Evolutionary conservation across 768 basidiomycete genomes (phyloP).

Genomic region (Pholiota conissans): DNA sequence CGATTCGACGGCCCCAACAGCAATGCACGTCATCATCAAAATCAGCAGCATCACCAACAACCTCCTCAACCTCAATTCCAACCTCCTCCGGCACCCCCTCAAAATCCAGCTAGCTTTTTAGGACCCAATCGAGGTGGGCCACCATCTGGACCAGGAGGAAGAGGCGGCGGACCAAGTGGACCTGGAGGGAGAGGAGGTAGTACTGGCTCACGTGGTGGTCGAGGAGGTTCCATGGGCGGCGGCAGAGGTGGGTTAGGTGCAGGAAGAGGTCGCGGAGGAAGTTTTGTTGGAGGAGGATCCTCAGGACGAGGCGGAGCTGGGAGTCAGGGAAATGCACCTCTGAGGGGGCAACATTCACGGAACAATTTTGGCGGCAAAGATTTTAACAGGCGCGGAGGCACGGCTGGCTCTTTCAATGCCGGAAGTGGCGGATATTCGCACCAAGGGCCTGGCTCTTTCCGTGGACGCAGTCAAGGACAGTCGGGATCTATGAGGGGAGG

Average conservation of each 20-base stretch:
- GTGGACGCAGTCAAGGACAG: slow-evolving; percentile 66
- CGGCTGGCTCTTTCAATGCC: slow-evolving; percentile 60
- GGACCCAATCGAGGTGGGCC: slow-evolving; percentile 38
- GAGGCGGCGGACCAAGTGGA: slow-evolving; percentile 32
- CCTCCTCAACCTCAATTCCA: slow-evolving; percentile 70
- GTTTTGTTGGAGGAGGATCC: slow-evolving; percentile 36
- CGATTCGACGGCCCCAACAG: slow-evolving; percentile 80
- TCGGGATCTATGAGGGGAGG: slow-evolving; percentile 36
- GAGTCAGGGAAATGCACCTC: slow-evolving; percentile 43
- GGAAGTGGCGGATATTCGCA: slow-evolving; percentile 35
- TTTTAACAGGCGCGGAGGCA: slow-evolving; percentile 65
- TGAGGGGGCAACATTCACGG: slow-evolving; percentile 65
- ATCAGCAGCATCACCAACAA: slow-evolving; percentile 49
- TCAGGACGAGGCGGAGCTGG: slow-evolving; percentile 45
- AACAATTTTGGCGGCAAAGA: slow-evolving; percentile 57
- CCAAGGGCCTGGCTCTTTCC: slow-evolving; percentile 50
- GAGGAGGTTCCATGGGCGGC: slow-evolving; percentile 51
- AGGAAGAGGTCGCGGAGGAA: slow-evolving; percentile 41
- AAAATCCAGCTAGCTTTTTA: slow-evolving; percentile 37
- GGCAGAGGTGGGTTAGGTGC: slow-evolving; percentile 43
- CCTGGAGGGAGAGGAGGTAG: slow-evolving; percentile 39
- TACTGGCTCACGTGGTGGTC: slow-evolving; percentile 45
- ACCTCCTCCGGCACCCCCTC: slow-evolving; percentile 50
- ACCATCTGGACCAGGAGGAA: slow-evolving; percentile 32
- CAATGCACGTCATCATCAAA: slow-evolving; percentile 49